Base-by-base conservation (phyloP, 768 basidiomycete genomes). In the Pleurotus eryngii region DNA sequence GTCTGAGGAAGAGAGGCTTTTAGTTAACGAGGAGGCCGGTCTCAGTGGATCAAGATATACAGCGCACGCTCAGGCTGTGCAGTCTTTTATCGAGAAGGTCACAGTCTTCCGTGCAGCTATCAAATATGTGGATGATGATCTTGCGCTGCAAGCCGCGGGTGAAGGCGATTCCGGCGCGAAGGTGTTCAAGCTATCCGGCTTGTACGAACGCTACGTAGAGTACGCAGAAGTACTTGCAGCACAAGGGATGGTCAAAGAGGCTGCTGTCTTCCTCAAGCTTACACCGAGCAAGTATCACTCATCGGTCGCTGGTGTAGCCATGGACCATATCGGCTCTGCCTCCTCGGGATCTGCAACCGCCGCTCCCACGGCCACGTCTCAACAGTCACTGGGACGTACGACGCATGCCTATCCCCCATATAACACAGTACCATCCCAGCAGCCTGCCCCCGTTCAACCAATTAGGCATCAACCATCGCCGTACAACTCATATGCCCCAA, bases 1-100 rank as follows among this genome's bases (percentile, higher is more conserved):
- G 69, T 71, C 72, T 1, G 95, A 98, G 65, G 96, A 98, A 58
- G 95, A 97, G 72, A 77, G 73, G 45, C 66, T 67, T 0, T 70
- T 84, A 8, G 67, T 81, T 11, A 61, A 71, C 3, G 77, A 75
- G 2, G 69, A 76, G 26, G 71, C 74, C 17, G 64, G 72, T 9
- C 63, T 71, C 30, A 69, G 75, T 61, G 71, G 80, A 51, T 85
- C 88, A 3, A 77, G 77, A 5, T 95, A 92, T 66, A 85, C 90
- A 1, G 86, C 87, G 0, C 91, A 92, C 60, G 92, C 89, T 0
- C 81, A 86, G 24, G 93, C 95, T 2, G 73, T 99, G 42, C 96
- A 98, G 68, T 87, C 89, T 0, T 95, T 98, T 72, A 82, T 98
- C 64, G 97, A 98, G 74, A 98, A 98, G 73, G 95, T 98, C 20